Base-by-base conservation (phyloP, 2,329 filamentous ascomycete genomes). In the Elsinoe ampelina region DNA sequence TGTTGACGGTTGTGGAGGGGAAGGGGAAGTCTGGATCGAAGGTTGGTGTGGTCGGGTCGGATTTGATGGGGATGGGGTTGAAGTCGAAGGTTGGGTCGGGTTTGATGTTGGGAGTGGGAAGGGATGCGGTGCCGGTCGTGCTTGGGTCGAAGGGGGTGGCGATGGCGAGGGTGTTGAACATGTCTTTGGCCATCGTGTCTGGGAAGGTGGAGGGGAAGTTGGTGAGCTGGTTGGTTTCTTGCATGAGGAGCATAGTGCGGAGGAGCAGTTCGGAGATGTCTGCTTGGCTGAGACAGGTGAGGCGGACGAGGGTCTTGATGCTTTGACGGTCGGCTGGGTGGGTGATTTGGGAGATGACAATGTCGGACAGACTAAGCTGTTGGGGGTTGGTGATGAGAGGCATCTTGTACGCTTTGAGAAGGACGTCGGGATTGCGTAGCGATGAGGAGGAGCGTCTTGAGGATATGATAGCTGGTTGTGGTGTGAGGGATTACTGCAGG, bases 231-330 rank as follows among this genome's bases (percentile, higher is more conserved):
- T 15, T 30, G 13, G 20, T 34, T 17, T 48, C 42, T 20, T 56
- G 54, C 32, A 56, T 26, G 11, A 56, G 13, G 12, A 41, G 41
- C 41, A 56, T 56, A 2, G 41, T 47, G 13, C 54, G 54, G 8
- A 56, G 26, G 19, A 56, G 19, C 3, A 56, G 32, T 32, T 56
- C 54, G 17, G 42, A 17, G n/a, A 56, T 32, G 30, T 56, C 54
- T 15, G 41, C n/a, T n/a, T 41, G 13, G 12, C 38, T 32, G 13
- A 32, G 30, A 26, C 22, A 26, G 30, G 20, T 32, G 8, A 45
- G 22, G 17, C 34, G 22, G 5, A 48, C 54, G 17, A 56, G 26
- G n/a, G 54, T 38, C 8, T 47, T 26, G 30, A 48, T 32, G 22
- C 22, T 36, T 26, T 32, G 39, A 15, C 38, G n/a, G 13, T 56